Evolutionary conservation across 2,329 filamentous ascomycete genomes (phyloP).

Genomic region (Aureobasidium sp.): DNA sequence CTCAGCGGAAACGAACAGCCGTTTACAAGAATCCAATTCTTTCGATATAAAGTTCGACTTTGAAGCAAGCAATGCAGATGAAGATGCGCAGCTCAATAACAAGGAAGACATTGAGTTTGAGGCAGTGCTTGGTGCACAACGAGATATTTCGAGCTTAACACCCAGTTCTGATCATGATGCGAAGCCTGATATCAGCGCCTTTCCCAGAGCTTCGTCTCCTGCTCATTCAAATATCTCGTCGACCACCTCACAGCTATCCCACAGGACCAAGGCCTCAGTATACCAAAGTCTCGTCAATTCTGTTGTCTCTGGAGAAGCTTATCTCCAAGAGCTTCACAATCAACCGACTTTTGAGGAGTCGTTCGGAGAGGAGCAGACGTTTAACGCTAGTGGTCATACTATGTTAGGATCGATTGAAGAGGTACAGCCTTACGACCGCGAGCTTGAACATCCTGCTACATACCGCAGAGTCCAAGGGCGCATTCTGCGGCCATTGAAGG

Average conservation of each 20-base stretch:
- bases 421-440: neutral
- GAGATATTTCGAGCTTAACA: neutral
- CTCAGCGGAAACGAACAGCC: neutral
- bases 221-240: neutral
- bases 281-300: no score
- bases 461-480: no score
- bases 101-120: neutral
- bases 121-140: neutral
- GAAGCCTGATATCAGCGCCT: neutral
- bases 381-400: neutral
- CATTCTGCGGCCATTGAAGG: no score
- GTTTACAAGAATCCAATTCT: neutral
- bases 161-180: neutral
- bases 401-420: neutral
- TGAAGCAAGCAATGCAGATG: neutral
- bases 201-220: neutral
- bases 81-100: neutral
- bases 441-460: neutral
- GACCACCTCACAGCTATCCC: neutral
- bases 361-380: neutral
- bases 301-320: no score
- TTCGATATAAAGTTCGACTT: neutral
- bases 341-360: neutral
- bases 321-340: no score
- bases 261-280: neutral